phyloP scores from a whole-genome alignment of 73 alveolate species.

The Blepharisma stoltei region DNA sequence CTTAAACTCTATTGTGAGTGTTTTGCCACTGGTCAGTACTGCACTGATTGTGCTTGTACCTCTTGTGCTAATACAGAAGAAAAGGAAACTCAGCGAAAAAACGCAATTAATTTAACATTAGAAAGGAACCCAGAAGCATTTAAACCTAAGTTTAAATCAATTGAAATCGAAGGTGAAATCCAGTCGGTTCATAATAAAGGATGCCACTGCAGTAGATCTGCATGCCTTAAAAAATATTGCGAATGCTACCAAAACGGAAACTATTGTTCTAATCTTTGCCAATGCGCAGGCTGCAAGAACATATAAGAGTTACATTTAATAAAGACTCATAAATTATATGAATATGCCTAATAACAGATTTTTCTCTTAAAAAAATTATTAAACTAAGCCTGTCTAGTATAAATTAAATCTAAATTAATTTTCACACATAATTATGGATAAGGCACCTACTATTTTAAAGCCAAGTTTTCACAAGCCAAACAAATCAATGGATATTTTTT shows the following conservation, averaged over 20 bases:
- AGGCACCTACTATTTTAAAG: no score
- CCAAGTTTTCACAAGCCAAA: no score
- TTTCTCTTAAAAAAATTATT: no score
- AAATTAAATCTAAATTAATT: no score
- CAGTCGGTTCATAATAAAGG: slow-evolving; percentile 55
- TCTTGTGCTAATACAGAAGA: slow-evolving; percentile 62
- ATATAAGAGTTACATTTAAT: no score
- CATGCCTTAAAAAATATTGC: slow-evolving; percentile 87
- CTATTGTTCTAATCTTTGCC: slow-evolving; percentile 69
- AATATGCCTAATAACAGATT: no score
- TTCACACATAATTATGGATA: no score
- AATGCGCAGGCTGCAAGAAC: slow-evolving; percentile 84
- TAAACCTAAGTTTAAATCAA: slow-evolving; percentile 44
- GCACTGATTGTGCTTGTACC: slow-evolving; percentile 62
- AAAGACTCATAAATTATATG: no score
- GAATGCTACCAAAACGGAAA: slow-evolving; percentile 86
- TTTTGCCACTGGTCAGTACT: slow-evolving; percentile 59
- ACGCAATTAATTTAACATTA: slow-evolving; percentile 36
- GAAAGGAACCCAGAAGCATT: slow-evolving; percentile 66
- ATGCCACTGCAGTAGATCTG: slow-evolving; percentile 89
- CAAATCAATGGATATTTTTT: no score
- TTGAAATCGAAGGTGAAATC: neutral
- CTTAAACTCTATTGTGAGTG: slow-evolving; percentile 77
- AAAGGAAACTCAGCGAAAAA: slow-evolving; percentile 45
- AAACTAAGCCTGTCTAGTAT: no score